Base-by-base conservation (phyloP, 495 filamentous ascomycete genomes). In the Aspergillus carlsbadensis region DNA sequence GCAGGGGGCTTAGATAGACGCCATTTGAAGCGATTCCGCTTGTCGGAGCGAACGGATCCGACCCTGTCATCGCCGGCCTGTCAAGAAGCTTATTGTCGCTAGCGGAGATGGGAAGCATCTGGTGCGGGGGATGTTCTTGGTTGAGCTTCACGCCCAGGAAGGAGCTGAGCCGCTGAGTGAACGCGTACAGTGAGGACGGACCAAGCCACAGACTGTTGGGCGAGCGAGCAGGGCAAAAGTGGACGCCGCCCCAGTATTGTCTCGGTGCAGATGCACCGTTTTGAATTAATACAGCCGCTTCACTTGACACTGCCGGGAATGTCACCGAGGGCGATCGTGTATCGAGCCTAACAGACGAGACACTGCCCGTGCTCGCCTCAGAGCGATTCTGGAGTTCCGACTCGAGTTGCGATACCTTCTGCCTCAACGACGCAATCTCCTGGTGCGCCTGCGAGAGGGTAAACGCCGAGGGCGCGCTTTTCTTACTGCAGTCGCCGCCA, bases 341-440 rank as follows among this genome's bases (percentile, higher is more conserved):
- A 3, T 6, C 35, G 35, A 37, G 15, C 11, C 11, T 3, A n/a
- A 37, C 4, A 37, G 11, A 4, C 10, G 35, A 3, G 42, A 44
- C 18, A 22, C 11, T 5, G 42, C 2, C 10, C 31, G 4, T 37
- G 47, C 22, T 20, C 22, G 10, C 11, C 15, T 58, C 26, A 20
- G 21, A 13, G 10, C 34, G 15, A 7, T 58, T 55, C 13, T 70
- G 44, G 0, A 75, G 54, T 56, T 75, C 63, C 17, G 63, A 57
- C 51, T 78, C 71, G 3, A 77, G 59, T 36, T 78, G 71, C 29
- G 69, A 60, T 39, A 79, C 58, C 18, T 66, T 64, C 39, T 35
- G 37, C 26, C 45, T 47, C 24, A 57, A 20, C 37, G 18, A 29
- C 0, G n/a, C 37, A n/a, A 58, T 42, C 41, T 44, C 35, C 14